Conservation (phyloP, 2,329 filamentous ascomycete genomes). For the Pseudocercospora musae region DNA sequence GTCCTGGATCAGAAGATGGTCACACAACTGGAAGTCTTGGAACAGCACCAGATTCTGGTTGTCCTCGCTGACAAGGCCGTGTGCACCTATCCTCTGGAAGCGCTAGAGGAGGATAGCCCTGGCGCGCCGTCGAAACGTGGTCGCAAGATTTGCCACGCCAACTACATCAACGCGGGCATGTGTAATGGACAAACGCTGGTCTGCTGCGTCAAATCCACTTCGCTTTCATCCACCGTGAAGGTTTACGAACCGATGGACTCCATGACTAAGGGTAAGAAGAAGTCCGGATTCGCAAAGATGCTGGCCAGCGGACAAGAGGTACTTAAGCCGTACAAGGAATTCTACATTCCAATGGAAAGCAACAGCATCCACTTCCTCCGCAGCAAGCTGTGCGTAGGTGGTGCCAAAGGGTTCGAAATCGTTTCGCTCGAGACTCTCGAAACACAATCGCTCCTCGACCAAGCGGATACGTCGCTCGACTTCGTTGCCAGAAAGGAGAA, state of each 20-base stretch:
- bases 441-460: conserved; percentile 92
- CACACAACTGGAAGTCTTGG: conserved; percentile 91
- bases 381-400: conserved; percentile 93
- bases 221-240: conserved; percentile 93
- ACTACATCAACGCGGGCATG: conserved; percentile 97
- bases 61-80: conserved; percentile 92
- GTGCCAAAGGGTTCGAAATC: conserved; percentile 92
- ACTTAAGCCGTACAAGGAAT: conserved; percentile 95
- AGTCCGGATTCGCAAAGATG: conserved; percentile 93
- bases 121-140: conserved; percentile 76
- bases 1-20: conserved; percentile 84
- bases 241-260: conserved; percentile 98
- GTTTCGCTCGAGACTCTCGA: conserved; percentile 96
- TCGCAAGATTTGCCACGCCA: conserved; percentile 96
- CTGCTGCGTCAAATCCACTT: conserved; percentile 92
- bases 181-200: conserved; percentile 92
- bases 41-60: conserved; percentile 88
- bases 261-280: conserved; percentile 78
- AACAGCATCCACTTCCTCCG: conserved; percentile 97
- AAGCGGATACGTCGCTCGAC: conserved; percentile 95
- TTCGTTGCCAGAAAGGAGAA: conserved; percentile 93
- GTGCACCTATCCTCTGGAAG: conserved; percentile 82
- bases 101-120: conserved; percentile 74
- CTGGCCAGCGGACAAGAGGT: conserved; percentile 91
- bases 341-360: conserved; percentile 98